Base-by-base conservation (phyloP, 345 rosid genomes). In the Cardamine occulta region DNA sequence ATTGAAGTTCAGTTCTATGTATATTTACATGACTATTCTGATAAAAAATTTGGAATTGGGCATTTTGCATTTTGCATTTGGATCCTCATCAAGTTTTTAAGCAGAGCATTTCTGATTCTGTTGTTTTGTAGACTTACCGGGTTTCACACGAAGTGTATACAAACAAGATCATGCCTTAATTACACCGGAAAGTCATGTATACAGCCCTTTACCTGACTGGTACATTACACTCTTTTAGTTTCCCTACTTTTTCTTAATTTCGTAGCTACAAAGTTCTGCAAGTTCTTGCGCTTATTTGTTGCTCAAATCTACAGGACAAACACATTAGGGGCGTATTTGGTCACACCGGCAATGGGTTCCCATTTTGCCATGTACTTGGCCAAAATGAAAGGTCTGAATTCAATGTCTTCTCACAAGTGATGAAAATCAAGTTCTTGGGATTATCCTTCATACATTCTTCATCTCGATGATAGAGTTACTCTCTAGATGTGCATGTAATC, bases 141-240 rank as follows among this genome's bases (percentile, higher is more conserved):
- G 99, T 31, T 90, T 86, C 82, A 90, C 97, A 56, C 80, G 97
- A 75, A 94, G 98, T 72, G 92, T 90, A 59, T 90, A 88, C 79
- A 86, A 81, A 47, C 79, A 49, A 21, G 93, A 90, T 73, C 98
- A 91, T 82, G 97, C 98, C 54, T 81, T 94, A 37, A 80, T 91
- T 75, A 87, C 97, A 21, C 97, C 93, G 0, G 98, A 94, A 80
- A 91, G 97, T 82, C 98, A 94, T 81, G 97, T 91, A 7, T 88
- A 83, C 82, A 84, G 97, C 82, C 89, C 97, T 78, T 75, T 94
- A 80, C 95, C 88, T 48, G 89, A 88, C 35, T 94, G 98, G 98
- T 91, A 85, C n/a, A 57, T 74, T 15, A 5, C 68, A 72, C 70
- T 55, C 23, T 26, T 76, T 74, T 74, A 18, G 1, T 72, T 74